Conservation (phyloP, 495 filamentous ascomycete species). For the Aspergillus hancockii region DNA sequence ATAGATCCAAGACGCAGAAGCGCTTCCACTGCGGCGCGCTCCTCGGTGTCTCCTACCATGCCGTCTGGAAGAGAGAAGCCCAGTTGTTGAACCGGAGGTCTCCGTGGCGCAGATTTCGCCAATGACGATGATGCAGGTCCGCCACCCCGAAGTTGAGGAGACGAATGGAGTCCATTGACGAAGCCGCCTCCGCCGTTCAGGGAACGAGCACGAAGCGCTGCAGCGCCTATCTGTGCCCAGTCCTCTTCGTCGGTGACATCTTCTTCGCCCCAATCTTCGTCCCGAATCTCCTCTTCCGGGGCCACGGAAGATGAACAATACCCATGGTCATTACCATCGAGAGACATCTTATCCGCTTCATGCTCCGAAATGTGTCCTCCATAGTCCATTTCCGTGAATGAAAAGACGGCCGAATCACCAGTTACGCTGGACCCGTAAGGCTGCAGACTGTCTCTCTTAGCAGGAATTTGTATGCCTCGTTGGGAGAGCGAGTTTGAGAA, state of each 20-base stretch:
- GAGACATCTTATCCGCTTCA: constrained; percentile 95
- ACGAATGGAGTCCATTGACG: constrained; percentile 26
- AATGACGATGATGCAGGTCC: constrained; percentile 41
- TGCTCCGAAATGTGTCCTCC: constrained; percentile 68
- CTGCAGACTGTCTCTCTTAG: constrained; percentile 50
- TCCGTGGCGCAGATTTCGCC: constrained; percentile 42
- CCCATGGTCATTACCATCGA: constrained; percentile 69
- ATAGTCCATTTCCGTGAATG: constrained; percentile 64
- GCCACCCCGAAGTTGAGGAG: constrained; percentile 23
- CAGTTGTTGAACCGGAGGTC: constrained; percentile 38
- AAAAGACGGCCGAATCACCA: constrained; percentile 71
- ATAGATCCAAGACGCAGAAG: constrained; percentile 83
- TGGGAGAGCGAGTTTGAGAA: constrained; percentile 52
- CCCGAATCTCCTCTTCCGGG: constrained; percentile 63
- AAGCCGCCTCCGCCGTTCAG: constrained; percentile 46
- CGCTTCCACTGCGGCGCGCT: constrained; percentile 83
- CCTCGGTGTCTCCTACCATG: constrained; percentile 55
- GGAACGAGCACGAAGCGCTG: constrained; percentile 74
- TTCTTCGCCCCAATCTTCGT: constrained; percentile 68
- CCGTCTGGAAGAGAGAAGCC: constrained; percentile 33
- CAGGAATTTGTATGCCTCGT: constrained; percentile 67
- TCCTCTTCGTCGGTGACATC: constrained; percentile 97
- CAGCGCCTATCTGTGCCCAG: constrained; percentile 89
- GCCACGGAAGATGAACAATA: constrained; percentile 74
- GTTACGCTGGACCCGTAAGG: constrained; percentile 62